Evolutionary conservation across 371 early-diverging fungal species (phyloP).

Genomic region (Nosema granulosis): DNA sequence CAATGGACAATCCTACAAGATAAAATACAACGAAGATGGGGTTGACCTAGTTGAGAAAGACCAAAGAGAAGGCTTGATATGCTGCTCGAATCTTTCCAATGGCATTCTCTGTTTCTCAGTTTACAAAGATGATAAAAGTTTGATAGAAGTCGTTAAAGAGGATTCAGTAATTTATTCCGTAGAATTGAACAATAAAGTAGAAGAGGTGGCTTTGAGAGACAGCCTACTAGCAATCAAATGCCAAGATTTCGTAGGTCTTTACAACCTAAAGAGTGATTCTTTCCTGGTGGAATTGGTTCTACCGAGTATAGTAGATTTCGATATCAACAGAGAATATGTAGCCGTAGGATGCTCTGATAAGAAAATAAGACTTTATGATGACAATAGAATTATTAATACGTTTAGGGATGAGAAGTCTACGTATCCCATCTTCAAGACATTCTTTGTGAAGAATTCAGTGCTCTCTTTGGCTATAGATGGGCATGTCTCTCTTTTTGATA

Average conservation of each 20-base stretch:
- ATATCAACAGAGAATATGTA: slow-evolving; percentile 31
- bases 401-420: slow-evolving; percentile 39
- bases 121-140: neutral
- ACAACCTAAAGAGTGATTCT: slow-evolving; percentile 24
- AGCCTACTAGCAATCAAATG: slow-evolving; percentile 21
- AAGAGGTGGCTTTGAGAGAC: slow-evolving; percentile 4
- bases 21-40: neutral
- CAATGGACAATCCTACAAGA: slow-evolving; percentile 8
- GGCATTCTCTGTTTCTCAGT: slow-evolving; percentile 5
- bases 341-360: slow-evolving; percentile 50
- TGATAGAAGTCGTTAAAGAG: slow-evolving; percentile 19
- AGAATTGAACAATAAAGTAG: slow-evolving; percentile 11
- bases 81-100: neutral
- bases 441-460: slow-evolving; percentile 33
- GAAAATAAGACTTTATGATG: slow-evolving; percentile 43
- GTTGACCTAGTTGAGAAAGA: neutral
- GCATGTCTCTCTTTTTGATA: slow-evolving; percentile 51
- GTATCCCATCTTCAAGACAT: slow-evolving; percentile 11
- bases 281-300: slow-evolving; percentile 43
- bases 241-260: slow-evolving; percentile 32
- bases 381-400: slow-evolving; percentile 21
- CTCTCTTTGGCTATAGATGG: slow-evolving; percentile 36
- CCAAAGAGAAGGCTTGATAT: neutral
- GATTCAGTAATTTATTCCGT: slow-evolving; percentile 25
- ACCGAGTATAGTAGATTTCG: slow-evolving; percentile 41